Conservation (phyloP, 192 early-diverging fungal genomes). For the Dissophora ornata region DNA sequence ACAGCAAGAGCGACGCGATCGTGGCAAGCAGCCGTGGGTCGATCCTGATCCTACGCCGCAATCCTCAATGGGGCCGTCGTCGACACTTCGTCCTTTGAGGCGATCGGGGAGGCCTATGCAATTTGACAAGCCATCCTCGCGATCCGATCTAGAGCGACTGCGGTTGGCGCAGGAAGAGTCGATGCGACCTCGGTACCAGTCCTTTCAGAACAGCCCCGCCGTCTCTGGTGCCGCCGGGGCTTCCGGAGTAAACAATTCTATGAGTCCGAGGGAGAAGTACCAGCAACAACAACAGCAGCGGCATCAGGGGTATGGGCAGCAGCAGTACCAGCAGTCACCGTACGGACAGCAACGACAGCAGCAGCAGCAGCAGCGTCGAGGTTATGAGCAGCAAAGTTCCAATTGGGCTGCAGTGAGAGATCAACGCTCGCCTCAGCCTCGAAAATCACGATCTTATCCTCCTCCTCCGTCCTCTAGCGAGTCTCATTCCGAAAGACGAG, state of each 20-base stretch:
- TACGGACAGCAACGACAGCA: background rate
- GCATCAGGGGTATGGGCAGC: background rate
- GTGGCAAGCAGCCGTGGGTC: background rate
- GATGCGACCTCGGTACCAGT: constrained; percentile 8
- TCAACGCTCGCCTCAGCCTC: background rate
- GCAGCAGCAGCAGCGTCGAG: no score
- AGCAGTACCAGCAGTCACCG: background rate
- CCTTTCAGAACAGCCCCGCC: background rate
- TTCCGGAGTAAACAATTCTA: no score
- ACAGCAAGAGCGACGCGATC: background rate
- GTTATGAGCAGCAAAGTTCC: background rate
- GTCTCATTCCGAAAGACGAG: no score
- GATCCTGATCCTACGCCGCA: background rate
- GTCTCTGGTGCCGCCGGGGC: no score
- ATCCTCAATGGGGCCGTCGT: background rate
- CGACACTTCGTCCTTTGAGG: background rate
- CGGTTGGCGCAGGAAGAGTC: constrained; percentile 22
- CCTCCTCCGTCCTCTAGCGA: background rate
- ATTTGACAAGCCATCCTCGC: constrained; percentile 8
- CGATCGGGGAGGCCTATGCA: constrained; percentile 23
- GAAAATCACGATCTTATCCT: constrained; percentile 3
- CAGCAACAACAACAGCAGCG: constrained; percentile 6
- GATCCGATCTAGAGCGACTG: constrained; percentile 11
- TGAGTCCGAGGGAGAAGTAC: background rate
- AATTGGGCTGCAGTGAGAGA: background rate